Percentiles rank a stretch among this genome's conserved stretches.
These are phyloP conservation scores for Fusarium beomiforme DNA, from an alignment of 2,329 filamentous ascomycete species.

Conservation along the genomic window DNA sequence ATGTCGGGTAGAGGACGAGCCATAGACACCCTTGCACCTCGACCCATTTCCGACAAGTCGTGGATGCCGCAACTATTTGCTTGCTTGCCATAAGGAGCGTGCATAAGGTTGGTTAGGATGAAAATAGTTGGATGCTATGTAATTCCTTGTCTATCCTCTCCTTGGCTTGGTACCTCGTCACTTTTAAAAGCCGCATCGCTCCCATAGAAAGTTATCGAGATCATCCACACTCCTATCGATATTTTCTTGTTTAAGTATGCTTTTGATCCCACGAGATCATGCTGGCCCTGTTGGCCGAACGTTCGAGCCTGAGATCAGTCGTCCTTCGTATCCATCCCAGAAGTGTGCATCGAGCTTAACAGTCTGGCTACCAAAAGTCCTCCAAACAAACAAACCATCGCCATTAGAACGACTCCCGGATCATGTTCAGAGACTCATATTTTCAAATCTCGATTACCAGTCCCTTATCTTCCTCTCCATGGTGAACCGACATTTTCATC, in stretches of 20 bases:
- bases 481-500: constrained; percentile 49
- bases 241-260: constrained; percentile 37
- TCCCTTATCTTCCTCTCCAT: constrained; percentile 53
- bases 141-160: background rate
- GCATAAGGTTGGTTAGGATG: constrained; percentile 11
- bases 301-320: constrained; percentile 25
- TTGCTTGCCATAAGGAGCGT: constrained; percentile 29
- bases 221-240: constrained; percentile 11
- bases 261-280: constrained; percentile 42
- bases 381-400: constrained; percentile 34
- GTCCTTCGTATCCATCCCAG: constrained; percentile 12
- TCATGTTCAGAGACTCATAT: constrained; percentile 48
- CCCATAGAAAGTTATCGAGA: constrained; percentile 42
- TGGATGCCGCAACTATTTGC: constrained; percentile 13
- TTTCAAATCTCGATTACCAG: constrained; percentile 52
- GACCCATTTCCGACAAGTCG: constrained; percentile 21
- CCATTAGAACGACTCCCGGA: constrained; percentile 48
- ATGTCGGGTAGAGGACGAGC: constrained; percentile 35
- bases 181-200: constrained; percentile 40
- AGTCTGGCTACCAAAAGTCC: constrained; percentile 16
- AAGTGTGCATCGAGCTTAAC: constrained; percentile 14
- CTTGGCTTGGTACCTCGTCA: constrained; percentile 3
- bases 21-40: constrained; percentile 28
- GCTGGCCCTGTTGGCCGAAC: constrained; percentile 13
- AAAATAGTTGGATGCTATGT: background rate